Evolutionary conservation across 768 basidiomycete species (phyloP).

Genomic region (Leucosporidium creatinivorum): DNA sequence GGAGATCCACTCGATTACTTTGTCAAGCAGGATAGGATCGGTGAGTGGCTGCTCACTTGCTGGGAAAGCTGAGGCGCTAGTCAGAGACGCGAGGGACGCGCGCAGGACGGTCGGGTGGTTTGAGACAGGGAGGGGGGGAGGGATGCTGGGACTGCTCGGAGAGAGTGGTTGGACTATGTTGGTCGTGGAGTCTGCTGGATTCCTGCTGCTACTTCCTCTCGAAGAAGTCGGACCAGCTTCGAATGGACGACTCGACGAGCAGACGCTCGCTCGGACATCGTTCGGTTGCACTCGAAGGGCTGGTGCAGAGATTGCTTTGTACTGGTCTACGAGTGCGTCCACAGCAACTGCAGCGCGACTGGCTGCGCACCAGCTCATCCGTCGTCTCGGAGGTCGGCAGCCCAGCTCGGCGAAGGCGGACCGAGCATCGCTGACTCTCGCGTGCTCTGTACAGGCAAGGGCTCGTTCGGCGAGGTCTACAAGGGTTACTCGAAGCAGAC

Average conservation of each 20-base stretch:
- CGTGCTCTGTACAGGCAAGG: slow-evolving; percentile 64
- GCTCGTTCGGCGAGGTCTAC: slow-evolving; percentile 98
- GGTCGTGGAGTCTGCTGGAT: neutral
- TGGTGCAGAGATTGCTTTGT: no score
- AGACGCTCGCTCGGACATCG: no score
- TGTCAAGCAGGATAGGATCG: slow-evolving; percentile 94
- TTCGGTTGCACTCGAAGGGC: no score
- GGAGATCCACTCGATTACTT: slow-evolving; percentile 91
- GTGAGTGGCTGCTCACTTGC: slow-evolving; percentile 46
- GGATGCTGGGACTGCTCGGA: neutral
- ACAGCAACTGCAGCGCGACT: no score
- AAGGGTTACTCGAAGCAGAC: slow-evolving; percentile 96
- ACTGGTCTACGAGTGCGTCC: no score
- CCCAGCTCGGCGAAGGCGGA: no score
- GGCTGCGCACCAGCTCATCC: no score
- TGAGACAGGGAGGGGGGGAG: neutral
- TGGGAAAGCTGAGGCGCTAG: neutral
- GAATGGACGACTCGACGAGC: no score
- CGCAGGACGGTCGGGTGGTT: neutral
- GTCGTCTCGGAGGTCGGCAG: no score
- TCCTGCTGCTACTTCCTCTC: no score
- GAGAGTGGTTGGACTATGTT: neutral
- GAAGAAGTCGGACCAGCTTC: no score
- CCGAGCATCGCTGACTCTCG: slow-evolving; percentile 2
- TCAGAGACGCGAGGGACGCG: neutral